Conservation (phyloP, 73 alveolate species). For the Halteria grandinella region DNA sequence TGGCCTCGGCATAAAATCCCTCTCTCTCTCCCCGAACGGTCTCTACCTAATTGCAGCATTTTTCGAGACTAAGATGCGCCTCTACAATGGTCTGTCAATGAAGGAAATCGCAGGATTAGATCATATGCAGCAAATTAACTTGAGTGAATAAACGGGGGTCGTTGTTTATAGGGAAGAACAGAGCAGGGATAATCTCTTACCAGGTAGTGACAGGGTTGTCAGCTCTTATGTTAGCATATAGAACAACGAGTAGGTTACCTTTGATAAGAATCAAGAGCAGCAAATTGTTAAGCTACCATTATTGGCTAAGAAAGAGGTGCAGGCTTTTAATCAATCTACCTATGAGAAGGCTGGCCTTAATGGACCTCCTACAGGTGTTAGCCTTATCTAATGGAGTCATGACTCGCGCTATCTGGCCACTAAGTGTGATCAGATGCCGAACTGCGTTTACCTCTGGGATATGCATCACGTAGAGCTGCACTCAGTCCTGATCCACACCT, state of each 20-base stretch:
- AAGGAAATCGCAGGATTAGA: constrained; percentile 75
- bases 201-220: constrained; percentile 74
- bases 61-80: constrained; percentile 79
- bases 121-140: not conserved
- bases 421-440: constrained; percentile 84
- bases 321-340: constrained; percentile 74
- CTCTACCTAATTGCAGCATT: constrained; percentile 79
- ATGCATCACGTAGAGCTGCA: constrained; percentile 67
- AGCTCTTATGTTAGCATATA: not conserved
- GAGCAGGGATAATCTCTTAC: constrained; percentile 74
- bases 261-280: constrained; percentile 10
- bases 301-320: constrained; percentile 49
- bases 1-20: constrained; percentile 90
- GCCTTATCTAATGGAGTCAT: constrained; percentile 78
- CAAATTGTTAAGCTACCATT: constrained; percentile 3
- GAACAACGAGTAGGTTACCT: constrained; percentile 16
- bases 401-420: constrained; percentile 87
- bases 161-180: constrained; percentile 80
- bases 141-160: constrained; percentile 44
- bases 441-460: constrained; percentile 88
- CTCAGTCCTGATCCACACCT: constrained; percentile 78
- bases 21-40: constrained; percentile 77
- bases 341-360: constrained; percentile 70
- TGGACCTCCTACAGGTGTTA: constrained; percentile 86
- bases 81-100: constrained; percentile 79